A percentile compares a stretch with the other conserved stretches of the same genome.
phyloP scores from a whole-genome alignment of 2,329 filamentous ascomycete species.

The Chrysosporium queenslandicum region DNA sequence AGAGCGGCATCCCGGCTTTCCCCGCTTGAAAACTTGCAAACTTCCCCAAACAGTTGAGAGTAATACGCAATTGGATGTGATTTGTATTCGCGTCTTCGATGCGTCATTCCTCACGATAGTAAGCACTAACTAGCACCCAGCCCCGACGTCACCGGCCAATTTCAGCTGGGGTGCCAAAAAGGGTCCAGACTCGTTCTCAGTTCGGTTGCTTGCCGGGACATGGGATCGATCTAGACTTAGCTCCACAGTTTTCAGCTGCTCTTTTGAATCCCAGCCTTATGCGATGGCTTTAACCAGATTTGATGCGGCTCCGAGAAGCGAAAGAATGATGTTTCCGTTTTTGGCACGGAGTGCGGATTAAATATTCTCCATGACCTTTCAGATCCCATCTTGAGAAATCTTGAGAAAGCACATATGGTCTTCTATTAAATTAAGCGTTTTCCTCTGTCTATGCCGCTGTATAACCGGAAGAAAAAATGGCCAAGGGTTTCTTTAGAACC shows the following conservation, averaged over 20 bases:
- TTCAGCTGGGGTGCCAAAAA: neutral
- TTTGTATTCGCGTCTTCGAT: no score
- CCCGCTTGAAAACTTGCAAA: no score
- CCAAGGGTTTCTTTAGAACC: slow-evolving; percentile 1
- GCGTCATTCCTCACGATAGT: neutral
- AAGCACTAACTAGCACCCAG: neutral
- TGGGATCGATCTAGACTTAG: neutral
- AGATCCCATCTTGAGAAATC: neutral
- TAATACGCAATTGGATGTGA: no score
- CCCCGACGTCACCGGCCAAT: neutral
- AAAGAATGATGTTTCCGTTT: neutral
- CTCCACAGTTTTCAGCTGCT: neutral
- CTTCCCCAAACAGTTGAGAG: no score
- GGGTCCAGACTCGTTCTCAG: neutral
- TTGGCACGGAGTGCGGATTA: neutral
- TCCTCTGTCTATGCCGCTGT: neutral
- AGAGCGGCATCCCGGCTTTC: no score
- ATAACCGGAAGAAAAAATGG: neutral
- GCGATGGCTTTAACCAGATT: neutral
- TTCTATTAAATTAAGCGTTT: neutral
- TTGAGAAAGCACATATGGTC: neutral
- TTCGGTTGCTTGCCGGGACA: neutral
- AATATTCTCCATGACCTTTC: neutral
- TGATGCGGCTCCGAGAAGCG: neutral
- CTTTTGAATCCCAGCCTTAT: neutral